Conservation (phyloP, 2,329 filamentous ascomycete species). For the Exophiala viscosa region DNA sequence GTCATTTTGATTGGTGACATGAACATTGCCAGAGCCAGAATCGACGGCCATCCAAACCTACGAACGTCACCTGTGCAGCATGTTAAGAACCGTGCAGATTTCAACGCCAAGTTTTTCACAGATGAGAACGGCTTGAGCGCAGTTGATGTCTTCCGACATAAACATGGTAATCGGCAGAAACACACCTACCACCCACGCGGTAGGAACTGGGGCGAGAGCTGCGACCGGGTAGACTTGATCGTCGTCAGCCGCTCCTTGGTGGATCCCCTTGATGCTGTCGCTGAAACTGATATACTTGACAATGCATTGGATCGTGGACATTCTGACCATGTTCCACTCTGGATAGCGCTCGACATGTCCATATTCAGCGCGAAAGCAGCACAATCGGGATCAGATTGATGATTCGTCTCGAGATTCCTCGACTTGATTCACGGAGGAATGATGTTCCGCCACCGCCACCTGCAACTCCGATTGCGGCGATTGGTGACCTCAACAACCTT, state of each 20-base stretch:
- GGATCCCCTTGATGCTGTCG: slow-evolving; percentile 34
- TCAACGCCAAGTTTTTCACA: slow-evolving; percentile 48
- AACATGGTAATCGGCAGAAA: slow-evolving; percentile 40
- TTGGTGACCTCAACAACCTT: background rate
- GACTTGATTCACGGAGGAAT: background rate
- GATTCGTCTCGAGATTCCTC: background rate
- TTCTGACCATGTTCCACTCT: slow-evolving; percentile 55
- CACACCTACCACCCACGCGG: slow-evolving; percentile 51
- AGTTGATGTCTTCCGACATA: slow-evolving; percentile 49
- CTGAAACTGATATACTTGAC: slow-evolving; percentile 40
- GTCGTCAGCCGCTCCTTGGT: slow-evolving; percentile 43
- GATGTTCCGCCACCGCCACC: background rate
- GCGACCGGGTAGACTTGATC: slow-evolving; percentile 53
- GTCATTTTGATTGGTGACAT: slow-evolving; percentile 52
- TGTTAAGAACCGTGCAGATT: slow-evolving; percentile 50
- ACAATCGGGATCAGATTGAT: background rate
- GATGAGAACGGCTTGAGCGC: slow-evolving; percentile 33
- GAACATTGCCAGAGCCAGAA: slow-evolving; percentile 45
- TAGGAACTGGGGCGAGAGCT: slow-evolving; percentile 47
- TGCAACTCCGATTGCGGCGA: background rate
- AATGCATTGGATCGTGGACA: slow-evolving; percentile 45
- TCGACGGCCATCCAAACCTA: slow-evolving; percentile 49
- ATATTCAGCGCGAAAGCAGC: slow-evolving; percentile 2
- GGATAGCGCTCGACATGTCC: slow-evolving; percentile 33
- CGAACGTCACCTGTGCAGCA: slow-evolving; percentile 46